Evolutionary conservation across 2,329 filamentous ascomycete species (phyloP), one percentile per base, ranked within the genome.

Genomic region (Graphilbum sp.): DNA sequence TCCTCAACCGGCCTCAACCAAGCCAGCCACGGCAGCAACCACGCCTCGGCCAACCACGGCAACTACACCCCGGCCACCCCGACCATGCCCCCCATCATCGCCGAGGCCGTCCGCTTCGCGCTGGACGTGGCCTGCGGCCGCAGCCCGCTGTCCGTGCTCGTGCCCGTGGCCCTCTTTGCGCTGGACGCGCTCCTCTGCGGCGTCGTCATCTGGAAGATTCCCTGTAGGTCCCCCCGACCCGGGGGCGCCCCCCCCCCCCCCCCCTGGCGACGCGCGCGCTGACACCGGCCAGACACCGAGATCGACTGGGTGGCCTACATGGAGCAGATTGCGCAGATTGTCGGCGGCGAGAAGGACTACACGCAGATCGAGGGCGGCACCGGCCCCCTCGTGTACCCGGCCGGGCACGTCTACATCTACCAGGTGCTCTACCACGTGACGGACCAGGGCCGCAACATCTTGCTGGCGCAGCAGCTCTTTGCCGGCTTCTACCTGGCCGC

Each of bases 241-340:
- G 2, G 18, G 2, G 10, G 13, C 16, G 25, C 5, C 20, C 16
- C 23, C n/a, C 18, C 21, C 11, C 21, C 15, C 13, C 29, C 27
- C 36, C 20, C 25, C 35, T 25, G 19, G 13, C 19, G n/a, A 35
- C 6, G 21, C 21, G 21, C 21, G 5, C 25, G 10, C 32, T 38
- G n/a, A 27, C 29, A 7, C n/a, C n/a, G n/a, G 15, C 9, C 18
- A 69, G 90, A 98, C 55, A 98, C 90, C 32, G 90, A 98, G 58
- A 98, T 98, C 52, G 90, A 98, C 60, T 98, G 88, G 88, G 71
- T 69, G 42, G 85, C 90, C 1, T 98, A 98, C 58, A 96, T 98
- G 87, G 72, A 95, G 55, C 90, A 98, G 52, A 68, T 96, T 33
- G 61, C 70, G 31, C 76, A 87, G 49, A 90, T 80, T 52, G 62